Evolutionary conservation across 345 rosid species (phyloP).

Genomic region (Melaleuca quinquenervia): DNA sequence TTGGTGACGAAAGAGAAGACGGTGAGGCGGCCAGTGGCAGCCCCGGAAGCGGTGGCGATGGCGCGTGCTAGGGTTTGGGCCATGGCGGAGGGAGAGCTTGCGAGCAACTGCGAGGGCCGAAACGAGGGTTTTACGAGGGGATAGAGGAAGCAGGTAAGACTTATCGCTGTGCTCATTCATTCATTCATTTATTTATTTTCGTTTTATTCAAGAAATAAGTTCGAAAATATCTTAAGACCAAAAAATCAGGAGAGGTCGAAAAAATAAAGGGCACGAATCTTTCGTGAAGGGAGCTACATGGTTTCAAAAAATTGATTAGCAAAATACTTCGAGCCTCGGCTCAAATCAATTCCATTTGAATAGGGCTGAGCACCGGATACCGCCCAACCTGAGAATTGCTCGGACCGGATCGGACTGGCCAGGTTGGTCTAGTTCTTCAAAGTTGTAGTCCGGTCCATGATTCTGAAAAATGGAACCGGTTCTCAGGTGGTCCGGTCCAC

Average conservation of each 20-base stretch:
- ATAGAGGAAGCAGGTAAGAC: accelerated
- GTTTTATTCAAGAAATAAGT: not conserved
- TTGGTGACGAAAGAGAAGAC: slow-evolving; percentile 6
- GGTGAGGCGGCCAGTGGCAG: slow-evolving; percentile 35
- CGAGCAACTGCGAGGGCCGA: not conserved
- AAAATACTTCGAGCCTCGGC: not conserved
- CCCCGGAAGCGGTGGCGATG: not conserved
- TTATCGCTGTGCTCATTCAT: not conserved
- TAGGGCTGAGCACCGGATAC: too few relatives aligned
- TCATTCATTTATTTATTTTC: not conserved
- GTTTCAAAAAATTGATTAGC: not conserved
- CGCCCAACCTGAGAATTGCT: too few relatives aligned
- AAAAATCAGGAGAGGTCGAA: not conserved
- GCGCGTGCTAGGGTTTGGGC: slow-evolving; percentile 49
- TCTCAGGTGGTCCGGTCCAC: too few relatives aligned
- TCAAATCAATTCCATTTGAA: too few relatives aligned
- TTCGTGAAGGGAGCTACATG: not conserved
- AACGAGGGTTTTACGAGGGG: not conserved
- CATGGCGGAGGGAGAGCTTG: slow-evolving; percentile 22
- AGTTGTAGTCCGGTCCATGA: too few relatives aligned
- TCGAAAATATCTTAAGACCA: not conserved
- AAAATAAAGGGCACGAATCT: not conserved
- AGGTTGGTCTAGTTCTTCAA: too few relatives aligned
- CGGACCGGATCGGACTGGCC: too few relatives aligned
- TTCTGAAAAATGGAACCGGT: too few relatives aligned